Conservation (phyloP, 345 rosid species). For the Lagerstroemia speciosa region DNA sequence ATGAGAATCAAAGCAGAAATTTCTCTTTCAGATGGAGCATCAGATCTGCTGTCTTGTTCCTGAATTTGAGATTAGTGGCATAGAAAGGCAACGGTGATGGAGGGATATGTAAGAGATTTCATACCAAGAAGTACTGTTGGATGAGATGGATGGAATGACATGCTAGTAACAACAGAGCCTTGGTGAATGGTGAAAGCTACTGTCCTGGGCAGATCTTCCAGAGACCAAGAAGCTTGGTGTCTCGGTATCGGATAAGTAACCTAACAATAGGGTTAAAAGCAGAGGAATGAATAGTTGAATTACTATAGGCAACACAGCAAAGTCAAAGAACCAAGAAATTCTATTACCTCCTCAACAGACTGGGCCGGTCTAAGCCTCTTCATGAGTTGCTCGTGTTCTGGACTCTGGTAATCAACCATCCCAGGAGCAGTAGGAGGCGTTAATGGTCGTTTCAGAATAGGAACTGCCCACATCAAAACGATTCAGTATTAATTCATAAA, state of each 20-base stretch:
- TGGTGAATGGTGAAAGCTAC: constrained; percentile 60
- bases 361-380: constrained; percentile 73
- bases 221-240: constrained; percentile 54
- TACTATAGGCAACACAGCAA: not conserved
- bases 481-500: not conserved
- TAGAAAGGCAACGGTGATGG: not conserved
- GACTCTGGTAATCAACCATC: constrained; percentile 70
- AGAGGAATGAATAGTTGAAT: not conserved
- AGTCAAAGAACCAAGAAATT: not conserved
- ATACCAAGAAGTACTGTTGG: constrained; percentile 72
- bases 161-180: constrained; percentile 72
- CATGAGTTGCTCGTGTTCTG: constrained; percentile 74
- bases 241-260: constrained; percentile 58
- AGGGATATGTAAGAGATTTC: not conserved
- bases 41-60: not conserved
- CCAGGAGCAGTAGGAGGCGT: constrained; percentile 60
- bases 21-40: not conserved
- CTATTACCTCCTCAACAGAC: constrained; percentile 68
- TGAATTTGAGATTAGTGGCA: not conserved
- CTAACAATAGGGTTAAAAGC: constrained; percentile 26
- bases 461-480: constrained; percentile 23
- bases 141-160: constrained; percentile 78
- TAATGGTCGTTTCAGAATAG: constrained; percentile 62
- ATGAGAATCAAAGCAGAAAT: constrained; percentile 18
- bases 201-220: constrained; percentile 74